Percentiles rank a stretch among this genome's conserved stretches.
Evolutionary conservation across 306 rosid genomes (phyloP).

Genomic region (Betula pendula): DNA sequence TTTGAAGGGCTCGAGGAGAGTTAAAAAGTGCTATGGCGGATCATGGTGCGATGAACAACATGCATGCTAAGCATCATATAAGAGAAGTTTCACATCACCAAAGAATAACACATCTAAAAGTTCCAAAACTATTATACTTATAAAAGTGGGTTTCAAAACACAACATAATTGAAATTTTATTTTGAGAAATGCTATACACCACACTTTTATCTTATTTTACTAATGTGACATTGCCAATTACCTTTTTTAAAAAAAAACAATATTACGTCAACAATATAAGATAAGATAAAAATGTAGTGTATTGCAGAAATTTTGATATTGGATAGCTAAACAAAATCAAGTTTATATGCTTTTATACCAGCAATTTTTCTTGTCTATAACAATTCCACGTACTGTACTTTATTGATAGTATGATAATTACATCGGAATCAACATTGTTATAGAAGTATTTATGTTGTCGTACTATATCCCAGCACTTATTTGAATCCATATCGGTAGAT

Average conservation of each 20-base stretch:
- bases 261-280: too few species aligned
- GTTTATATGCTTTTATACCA: not conserved
- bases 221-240: too few species aligned
- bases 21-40: not conserved
- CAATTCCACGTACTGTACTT: too few species aligned
- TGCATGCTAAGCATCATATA: not conserved
- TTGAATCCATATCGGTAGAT: too few species aligned
- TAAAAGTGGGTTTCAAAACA: not conserved
- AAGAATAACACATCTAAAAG: not conserved
- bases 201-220: too few species aligned
- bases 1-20: not conserved
- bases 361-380: not conserved
- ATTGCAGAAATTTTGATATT: not conserved
- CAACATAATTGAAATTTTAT: not conserved
- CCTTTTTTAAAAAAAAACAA: too few species aligned
- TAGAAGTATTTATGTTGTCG: too few species aligned
- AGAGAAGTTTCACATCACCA: not conserved
- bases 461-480: too few species aligned
- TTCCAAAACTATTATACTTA: not conserved
- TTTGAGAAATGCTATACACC: too few species aligned
- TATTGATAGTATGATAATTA: too few species aligned
- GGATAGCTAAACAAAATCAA: not conserved
- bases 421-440: too few species aligned
- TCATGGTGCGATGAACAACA: not conserved
- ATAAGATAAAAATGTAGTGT: too few species aligned